Evolutionary conservation across 2,329 filamentous ascomycete species (phyloP).

Genomic region (Ophiosphaerella herpotricha): DNA sequence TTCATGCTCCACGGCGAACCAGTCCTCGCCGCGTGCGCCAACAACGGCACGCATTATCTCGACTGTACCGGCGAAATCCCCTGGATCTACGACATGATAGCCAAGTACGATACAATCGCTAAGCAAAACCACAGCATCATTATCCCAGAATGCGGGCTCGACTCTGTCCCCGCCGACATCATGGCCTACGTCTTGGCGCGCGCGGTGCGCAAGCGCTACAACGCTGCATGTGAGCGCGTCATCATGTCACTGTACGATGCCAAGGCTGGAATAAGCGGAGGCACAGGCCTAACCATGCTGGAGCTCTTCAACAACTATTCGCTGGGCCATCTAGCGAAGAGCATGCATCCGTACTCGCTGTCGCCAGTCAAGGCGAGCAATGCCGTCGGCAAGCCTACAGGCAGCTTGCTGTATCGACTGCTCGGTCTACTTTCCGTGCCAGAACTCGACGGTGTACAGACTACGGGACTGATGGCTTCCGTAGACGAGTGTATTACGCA

Average conservation of each 20-base stretch:
- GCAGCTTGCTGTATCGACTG: constrained; percentile 47
- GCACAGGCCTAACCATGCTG: constrained; percentile 68
- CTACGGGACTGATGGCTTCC: constrained; percentile 57
- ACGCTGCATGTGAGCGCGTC: constrained; percentile 56
- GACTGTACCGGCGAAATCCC: constrained; percentile 69
- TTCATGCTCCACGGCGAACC: constrained; percentile 68
- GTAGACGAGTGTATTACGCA: constrained; percentile 63
- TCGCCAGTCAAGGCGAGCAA: constrained; percentile 50
- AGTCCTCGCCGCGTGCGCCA: constrained; percentile 67
- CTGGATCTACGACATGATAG: constrained; percentile 66
- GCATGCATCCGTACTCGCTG: constrained; percentile 58
- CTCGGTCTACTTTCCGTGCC: constrained; percentile 59
- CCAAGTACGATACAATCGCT: constrained; percentile 64
- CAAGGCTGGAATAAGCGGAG: constrained; percentile 57
- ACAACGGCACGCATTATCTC: constrained; percentile 69
- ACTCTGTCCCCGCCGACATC: constrained; percentile 65
- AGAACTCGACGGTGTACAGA: constrained; percentile 65
- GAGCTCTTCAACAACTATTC: constrained; percentile 56
- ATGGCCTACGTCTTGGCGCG: constrained; percentile 59
- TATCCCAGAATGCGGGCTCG: constrained; percentile 63
- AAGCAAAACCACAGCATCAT: constrained; percentile 65
- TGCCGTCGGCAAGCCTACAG: constrained; percentile 40
- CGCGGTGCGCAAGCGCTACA: constrained; percentile 57
- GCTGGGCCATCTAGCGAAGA: constrained; percentile 53
- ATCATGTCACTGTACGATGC: constrained; percentile 59